phyloP scores from a whole-genome alignment of 2,329 filamentous ascomycete genomes.

The Esteya vermicola region DNA sequence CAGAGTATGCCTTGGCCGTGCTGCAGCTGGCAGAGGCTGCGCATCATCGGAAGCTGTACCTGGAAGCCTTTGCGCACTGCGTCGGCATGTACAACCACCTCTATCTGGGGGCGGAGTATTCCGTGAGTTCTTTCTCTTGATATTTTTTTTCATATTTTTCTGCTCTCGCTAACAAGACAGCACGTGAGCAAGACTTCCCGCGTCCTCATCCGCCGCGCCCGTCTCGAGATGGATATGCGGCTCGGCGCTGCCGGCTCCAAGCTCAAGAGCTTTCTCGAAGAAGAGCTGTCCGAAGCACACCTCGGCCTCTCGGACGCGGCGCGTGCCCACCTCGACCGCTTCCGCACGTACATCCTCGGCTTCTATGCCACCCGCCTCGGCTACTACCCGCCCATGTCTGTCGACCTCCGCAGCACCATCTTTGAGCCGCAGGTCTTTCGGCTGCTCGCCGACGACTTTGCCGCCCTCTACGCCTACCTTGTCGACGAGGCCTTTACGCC shows the following conservation, averaged over 20 bases:
- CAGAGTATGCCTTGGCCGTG: conserved; percentile 53
- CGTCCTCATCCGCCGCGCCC: conserved; percentile 48
- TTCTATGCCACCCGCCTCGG: conserved; percentile 56
- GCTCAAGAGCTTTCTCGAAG: conserved; percentile 53
- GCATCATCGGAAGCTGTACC: conserved; percentile 49
- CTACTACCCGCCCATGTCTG: conserved; percentile 51
- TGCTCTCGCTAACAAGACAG: conserved; percentile 16
- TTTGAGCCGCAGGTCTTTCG: conserved; percentile 46
- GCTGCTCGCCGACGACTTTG: conserved; percentile 55
- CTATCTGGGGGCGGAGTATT: conserved; percentile 41
- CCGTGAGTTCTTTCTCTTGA: conserved; percentile 31
- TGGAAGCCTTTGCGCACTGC: conserved; percentile 62
- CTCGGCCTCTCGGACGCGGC: conserved; percentile 49
- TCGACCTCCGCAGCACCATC: conserved; percentile 24
- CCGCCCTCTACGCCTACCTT: conserved; percentile 55
- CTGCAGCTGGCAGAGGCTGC: conserved; percentile 55
- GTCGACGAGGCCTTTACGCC: conserved; percentile 44
- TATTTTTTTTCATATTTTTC: conserved; percentile 7
- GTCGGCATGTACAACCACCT: conserved; percentile 60
- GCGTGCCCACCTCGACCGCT: conserved; percentile 56
- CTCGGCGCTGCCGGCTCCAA: conserved; percentile 42
- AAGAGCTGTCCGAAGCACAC: conserved; percentile 52
- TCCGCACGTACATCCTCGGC: conserved; percentile 51
- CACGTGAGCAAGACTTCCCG: conserved; percentile 38
- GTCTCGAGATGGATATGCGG: conserved; percentile 49